Percentiles rank a stretch among this genome's conserved stretches.
phyloP scores from a whole-genome alignment of 345 rosid species.

The Eucalyptus globulus region DNA sequence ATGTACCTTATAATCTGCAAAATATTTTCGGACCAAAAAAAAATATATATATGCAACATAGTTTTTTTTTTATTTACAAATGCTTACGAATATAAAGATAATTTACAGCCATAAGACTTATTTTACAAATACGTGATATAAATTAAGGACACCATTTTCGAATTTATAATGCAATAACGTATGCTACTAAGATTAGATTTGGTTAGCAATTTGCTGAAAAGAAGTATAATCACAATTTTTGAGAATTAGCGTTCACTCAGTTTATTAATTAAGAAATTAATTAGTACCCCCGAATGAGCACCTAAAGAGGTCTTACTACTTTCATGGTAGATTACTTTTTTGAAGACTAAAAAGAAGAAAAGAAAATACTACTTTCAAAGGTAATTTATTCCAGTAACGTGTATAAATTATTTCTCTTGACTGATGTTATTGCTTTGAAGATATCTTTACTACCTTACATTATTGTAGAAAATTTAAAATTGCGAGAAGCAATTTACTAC shows the following conservation, averaged over 20 bases:
- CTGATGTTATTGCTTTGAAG: background rate
- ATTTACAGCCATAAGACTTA: background rate
- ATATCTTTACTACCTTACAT: background rate
- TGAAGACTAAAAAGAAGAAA: background rate
- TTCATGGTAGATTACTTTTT: background rate
- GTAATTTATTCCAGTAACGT: background rate
- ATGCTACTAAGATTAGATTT: background rate
- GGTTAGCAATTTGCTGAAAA: background rate
- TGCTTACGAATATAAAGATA: background rate
- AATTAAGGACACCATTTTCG: background rate
- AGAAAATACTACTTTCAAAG: background rate
- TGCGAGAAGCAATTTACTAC: background rate
- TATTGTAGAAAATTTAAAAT: background rate
- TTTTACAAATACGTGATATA: background rate
- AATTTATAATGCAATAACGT: background rate
- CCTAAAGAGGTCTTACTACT: background rate
- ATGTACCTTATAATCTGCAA: background rate
- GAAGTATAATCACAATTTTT: background rate
- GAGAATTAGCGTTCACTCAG: rapidly evolving
- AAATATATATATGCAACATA: too few relatives aligned
- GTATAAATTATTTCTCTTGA: background rate
- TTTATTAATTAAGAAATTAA: background rate
- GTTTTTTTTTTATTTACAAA: background rate
- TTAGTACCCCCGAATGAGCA: background rate
- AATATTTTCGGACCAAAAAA: background rate